phyloP scores from a whole-genome alignment of 2,329 filamentous ascomycete genomes.

The Scedosporium aurantiacum region DNA sequence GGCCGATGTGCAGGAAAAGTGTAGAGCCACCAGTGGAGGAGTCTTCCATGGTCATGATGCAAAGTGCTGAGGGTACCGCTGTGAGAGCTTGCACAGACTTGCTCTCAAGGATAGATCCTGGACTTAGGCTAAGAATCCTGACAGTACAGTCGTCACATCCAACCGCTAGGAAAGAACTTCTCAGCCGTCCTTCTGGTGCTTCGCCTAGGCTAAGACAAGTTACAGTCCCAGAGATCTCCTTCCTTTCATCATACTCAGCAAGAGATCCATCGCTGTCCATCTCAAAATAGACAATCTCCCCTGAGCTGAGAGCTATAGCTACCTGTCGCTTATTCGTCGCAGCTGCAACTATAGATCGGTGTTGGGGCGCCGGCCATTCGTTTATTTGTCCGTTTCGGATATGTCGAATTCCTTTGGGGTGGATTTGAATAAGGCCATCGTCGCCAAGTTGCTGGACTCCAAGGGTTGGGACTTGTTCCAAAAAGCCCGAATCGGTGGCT shows the following conservation, averaged over 20 bases:
- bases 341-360: constrained; percentile 89
- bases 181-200: constrained; percentile 76
- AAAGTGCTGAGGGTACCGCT: constrained; percentile 75
- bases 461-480: constrained; percentile 78
- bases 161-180: constrained; percentile 89
- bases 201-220: constrained; percentile 90
- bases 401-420: constrained; percentile 91
- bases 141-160: constrained; percentile 96
- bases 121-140: constrained; percentile 79
- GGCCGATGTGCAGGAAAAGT: constrained; percentile 87
- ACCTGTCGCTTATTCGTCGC: constrained; percentile 90
- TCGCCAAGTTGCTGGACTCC: constrained; percentile 91
- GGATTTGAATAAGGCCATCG: constrained; percentile 84
- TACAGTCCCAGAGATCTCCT: constrained; percentile 89
- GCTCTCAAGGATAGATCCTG: constrained; percentile 80
- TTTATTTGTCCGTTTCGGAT: constrained; percentile 71
- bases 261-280: constrained; percentile 86
- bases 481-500: constrained; percentile 84
- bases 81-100: constrained; percentile 92
- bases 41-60: constrained; percentile 93
- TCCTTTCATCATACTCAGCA: constrained; percentile 89
- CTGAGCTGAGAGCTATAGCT: constrained; percentile 84
- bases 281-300: constrained; percentile 96
- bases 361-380: constrained; percentile 87
- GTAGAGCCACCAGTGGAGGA: constrained; percentile 84